A percentile compares a stretch with the other conserved stretches of the same genome.
Evolutionary conservation across 192 early-diverging fungal genomes (phyloP).

Genomic region (Entomortierella lignicola): DNA sequence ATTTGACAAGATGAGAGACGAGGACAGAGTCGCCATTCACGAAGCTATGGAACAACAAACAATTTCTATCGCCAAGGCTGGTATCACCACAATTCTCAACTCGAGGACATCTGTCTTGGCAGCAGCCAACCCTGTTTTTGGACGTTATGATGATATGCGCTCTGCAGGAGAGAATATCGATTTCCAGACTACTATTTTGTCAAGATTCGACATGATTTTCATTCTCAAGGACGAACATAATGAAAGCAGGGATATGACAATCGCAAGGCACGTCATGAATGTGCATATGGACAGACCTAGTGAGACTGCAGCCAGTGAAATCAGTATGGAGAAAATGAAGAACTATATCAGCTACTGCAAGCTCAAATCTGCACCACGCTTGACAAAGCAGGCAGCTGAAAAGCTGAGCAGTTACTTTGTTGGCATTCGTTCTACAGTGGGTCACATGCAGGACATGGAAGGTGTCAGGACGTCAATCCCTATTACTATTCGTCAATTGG

Average conservation of each 20-base stretch:
- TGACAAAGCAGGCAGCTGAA: conserved; percentile 88
- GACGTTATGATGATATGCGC: conserved; percentile 98
- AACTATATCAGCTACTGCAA: conserved; percentile 97
- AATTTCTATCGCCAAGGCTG: conserved; percentile 99
- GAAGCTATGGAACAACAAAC: conserved; percentile 99
- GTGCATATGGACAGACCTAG: conserved; percentile 87
- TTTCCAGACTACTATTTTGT: conserved; percentile 99
- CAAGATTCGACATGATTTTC: conserved; percentile 99
- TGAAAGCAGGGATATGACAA: conserved; percentile 89
- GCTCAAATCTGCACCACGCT: conserved; percentile 93
- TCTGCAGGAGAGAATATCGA: conserved; percentile 99
- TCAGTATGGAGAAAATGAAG: conserved; percentile 95
- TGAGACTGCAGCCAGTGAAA: conserved; percentile 79
- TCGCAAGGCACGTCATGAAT: conserved; percentile 96
- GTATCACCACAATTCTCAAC: conserved; percentile 98
- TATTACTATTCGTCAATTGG: conserved; percentile 97
- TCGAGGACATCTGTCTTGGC: conserved; percentile 97
- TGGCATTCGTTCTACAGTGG: conserved; percentile 86
- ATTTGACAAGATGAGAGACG: conserved; percentile 99
- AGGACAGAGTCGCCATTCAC: conserved; percentile 99
- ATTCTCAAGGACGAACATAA: conserved; percentile 98
- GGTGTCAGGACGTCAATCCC: conserved; percentile 87
- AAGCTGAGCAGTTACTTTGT: conserved; percentile 96
- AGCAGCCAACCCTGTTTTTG: conserved; percentile 98
- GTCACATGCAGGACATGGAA: conserved; percentile 78